These are phyloP conservation scores for Trypanosoma conorhini DNA, from an alignment of 208 protist species.

Conservation along the genomic window DNA sequence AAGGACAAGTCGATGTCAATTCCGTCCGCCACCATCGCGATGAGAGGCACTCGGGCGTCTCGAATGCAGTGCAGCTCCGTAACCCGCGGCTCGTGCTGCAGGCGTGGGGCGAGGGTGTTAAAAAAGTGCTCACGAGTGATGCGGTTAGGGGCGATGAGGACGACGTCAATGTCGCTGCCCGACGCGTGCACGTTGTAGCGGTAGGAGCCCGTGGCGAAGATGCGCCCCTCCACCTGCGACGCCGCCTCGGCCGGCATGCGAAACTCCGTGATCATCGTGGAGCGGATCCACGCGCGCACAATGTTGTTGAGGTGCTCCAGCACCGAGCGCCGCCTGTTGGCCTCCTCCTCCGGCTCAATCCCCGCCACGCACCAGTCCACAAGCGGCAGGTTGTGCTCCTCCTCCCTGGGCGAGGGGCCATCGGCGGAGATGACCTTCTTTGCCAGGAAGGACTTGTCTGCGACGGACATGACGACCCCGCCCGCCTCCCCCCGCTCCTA, in stretches of 20 bases:
- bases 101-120: slow-evolving; percentile 73
- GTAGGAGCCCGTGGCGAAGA: slow-evolving; percentile 98
- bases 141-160: slow-evolving; percentile 92
- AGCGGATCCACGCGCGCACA: slow-evolving; percentile 84
- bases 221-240: slow-evolving; percentile 86
- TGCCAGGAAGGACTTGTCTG: slow-evolving; percentile 66
- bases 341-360: slow-evolving; percentile 90
- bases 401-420: slow-evolving; percentile 74
- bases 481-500: neutral
- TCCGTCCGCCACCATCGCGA: slow-evolving; percentile 95
- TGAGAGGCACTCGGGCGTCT: slow-evolving; percentile 97
- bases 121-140: slow-evolving; percentile 96
- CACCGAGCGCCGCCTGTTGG: slow-evolving; percentile 77
- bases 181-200: slow-evolving; percentile 97
- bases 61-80: slow-evolving; percentile 88
- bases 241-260: slow-evolving; percentile 88
- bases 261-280: slow-evolving; percentile 90
- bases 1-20: slow-evolving; percentile 98
- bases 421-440: slow-evolving; percentile 81
- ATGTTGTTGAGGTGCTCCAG: slow-evolving; percentile 84
- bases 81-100: slow-evolving; percentile 80
- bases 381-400: slow-evolving; percentile 68
- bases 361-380: slow-evolving; percentile 69
- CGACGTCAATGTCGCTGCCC: slow-evolving; percentile 98
- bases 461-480: slow-evolving; percentile 17